Base-by-base conservation (phyloP, 495 filamentous ascomycete species). In the Penicilliopsis zonata region DNA sequence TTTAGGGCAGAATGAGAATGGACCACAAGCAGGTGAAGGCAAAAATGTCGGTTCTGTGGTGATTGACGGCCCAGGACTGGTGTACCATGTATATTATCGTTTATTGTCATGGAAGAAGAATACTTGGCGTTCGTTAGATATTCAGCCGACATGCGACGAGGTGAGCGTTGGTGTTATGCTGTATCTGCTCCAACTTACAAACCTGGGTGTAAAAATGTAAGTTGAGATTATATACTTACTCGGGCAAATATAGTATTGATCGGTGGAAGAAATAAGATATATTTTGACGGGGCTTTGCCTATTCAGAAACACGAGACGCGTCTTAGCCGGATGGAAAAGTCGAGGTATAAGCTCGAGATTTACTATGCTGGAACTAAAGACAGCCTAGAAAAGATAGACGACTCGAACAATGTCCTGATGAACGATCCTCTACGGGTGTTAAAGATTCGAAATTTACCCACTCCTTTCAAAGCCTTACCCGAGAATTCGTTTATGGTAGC, bases 261-360 rank as follows among this genome's bases (percentile, higher is more conserved):
- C n/a, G 34, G 13, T 33, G 6, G 19, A 29, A 68, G 60, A 44
- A 40, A 56, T 31, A 36, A 49, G 18, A 82, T 92, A 32, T 86
- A 72, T 48, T 88, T 92, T 35, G 84, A 92, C 47, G 81, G 83
- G 15, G 76, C 69, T 26, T 59, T 92, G 8, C 84, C 84, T 6
- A 28, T 54, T 4, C 41, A 49, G 10, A 85, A 85, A 38, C 59
- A 60, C 15, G 39, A 52, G 0, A 70, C 60, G 5, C 65, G 80
- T n/a, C 34, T 65, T 13, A 23, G 42, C 6, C 64, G 80, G 12
- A 57, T 81, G n/a, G 48, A 62, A 25, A 50, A 33, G 33, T 58
- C 45, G 6, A 53, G 70, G 32, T 61, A 47, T 17, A 52, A 49
- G 16, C 37, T 75, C 13, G 46, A 57, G 10, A 9, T 38, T 2